Evolutionary conservation across 2,329 filamentous ascomycete species (phyloP).

Genomic region (Sclerotinia trifoliorum): DNA sequence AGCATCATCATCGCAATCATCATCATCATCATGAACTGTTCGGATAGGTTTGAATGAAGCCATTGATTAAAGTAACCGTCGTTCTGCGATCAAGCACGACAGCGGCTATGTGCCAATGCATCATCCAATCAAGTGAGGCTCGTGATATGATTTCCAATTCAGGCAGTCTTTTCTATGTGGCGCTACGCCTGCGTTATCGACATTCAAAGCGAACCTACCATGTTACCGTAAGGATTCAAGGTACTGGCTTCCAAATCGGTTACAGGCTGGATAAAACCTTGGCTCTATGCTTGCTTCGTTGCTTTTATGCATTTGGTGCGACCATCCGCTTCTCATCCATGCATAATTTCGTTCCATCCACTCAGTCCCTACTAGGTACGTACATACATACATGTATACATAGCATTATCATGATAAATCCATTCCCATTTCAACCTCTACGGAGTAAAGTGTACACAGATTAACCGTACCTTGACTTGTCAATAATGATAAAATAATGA

Average conservation of each 20-base stretch:
- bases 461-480: neutral
- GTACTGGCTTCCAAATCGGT: neutral
- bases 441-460: neutral
- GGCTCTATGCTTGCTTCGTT: neutral
- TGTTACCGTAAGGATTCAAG: neutral
- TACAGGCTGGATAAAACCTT: neutral
- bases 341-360: neutral
- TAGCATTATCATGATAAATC: neutral
- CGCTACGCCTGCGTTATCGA: constrained; percentile 17
- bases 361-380: too few species aligned
- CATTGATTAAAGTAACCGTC: neutral
- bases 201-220: neutral
- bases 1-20: neutral
- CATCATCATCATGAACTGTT: neutral
- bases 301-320: neutral
- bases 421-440: neutral
- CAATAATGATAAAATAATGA: too few species aligned
- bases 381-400: too few species aligned
- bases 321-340: constrained; percentile 1
- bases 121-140: neutral
- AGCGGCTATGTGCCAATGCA: constrained; percentile 4
- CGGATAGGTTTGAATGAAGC: too few species aligned
- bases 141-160: constrained; percentile 6
- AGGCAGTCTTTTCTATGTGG: constrained; percentile 2
- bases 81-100: constrained; percentile 1